Evolutionary conservation across 1,139 yeast genomes (phyloP).

Genomic region (Lodderomyces margitis): DNA sequence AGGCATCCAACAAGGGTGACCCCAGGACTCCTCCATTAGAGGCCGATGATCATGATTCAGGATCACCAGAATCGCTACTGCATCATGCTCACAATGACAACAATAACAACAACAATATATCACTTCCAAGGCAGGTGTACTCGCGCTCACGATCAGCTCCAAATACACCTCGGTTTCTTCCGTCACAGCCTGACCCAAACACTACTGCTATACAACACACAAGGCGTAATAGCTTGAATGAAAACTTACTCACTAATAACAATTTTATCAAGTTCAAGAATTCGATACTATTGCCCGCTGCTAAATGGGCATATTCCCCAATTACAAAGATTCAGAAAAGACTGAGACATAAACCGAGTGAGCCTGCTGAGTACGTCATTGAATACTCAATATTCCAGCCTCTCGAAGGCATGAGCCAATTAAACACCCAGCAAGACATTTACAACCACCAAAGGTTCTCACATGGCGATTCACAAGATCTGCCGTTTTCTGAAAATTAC

Average conservation of each 20-base stretch:
- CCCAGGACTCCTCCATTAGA: neutral
- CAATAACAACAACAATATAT: neutral
- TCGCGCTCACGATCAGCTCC: conserved; percentile 8
- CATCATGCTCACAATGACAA: neutral
- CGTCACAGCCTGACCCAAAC: neutral
- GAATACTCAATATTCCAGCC: conserved; percentile 30
- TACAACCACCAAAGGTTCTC: conserved; percentile 12
- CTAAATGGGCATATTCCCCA: conserved; percentile 27
- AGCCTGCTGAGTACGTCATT: conserved; percentile 19
- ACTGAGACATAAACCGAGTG: neutral
- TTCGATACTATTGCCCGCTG: conserved; percentile 28
- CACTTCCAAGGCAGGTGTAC: conserved; percentile 2
- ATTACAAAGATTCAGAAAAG: conserved; percentile 12
- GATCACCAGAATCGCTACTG: neutral
- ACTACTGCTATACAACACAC: conserved; percentile 13
- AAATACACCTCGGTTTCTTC: conserved; percentile 8
- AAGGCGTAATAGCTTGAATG: conserved; percentile 14
- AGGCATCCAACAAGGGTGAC: no score
- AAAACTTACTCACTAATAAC: conserved; percentile 7
- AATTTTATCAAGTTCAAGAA: conserved; percentile 23
- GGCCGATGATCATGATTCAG: neutral
- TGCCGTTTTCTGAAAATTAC: conserved; percentile 22
- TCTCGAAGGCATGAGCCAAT: conserved; percentile 16
- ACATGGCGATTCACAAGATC: no score
- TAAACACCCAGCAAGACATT: conserved; percentile 20